phyloP scores from a whole-genome alignment of 371 early-diverging fungal genomes.

The Phascolomyces articulosus region DNA sequence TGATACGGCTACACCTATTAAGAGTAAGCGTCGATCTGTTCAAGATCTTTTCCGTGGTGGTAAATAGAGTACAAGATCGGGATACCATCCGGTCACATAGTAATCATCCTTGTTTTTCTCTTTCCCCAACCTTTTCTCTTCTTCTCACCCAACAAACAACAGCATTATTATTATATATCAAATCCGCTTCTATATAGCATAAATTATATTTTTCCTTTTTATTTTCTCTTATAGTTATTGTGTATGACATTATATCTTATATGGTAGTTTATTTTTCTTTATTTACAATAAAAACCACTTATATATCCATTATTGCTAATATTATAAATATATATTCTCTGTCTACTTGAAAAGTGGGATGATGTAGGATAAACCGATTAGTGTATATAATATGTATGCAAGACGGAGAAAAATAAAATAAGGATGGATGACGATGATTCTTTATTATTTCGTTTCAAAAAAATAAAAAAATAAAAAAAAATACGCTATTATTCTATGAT shows the following conservation, averaged over 20 bases:
- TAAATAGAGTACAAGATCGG: background rate
- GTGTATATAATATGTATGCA: background rate
- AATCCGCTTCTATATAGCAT: background rate
- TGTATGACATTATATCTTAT: slow-evolving; percentile 4
- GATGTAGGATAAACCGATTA: no score
- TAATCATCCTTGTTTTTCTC: no score
- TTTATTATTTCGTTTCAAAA: no score
- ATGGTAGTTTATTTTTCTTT: slow-evolving; percentile 1
- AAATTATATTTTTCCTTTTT: background rate
- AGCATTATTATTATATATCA: no score
- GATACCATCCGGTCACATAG: background rate
- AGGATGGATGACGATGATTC: no score
- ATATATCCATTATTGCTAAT: background rate
- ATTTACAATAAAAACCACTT: background rate
- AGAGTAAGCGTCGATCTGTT: slow-evolving; percentile 19
- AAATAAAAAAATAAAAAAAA: no score
- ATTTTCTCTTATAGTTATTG: background rate
- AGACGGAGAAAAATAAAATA: background rate
- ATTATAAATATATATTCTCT: background rate
- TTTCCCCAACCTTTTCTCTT: no score
- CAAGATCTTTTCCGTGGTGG: slow-evolving; percentile 16
- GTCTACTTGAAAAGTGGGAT: no score
- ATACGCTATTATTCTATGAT: no score
- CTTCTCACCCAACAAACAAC: background rate
- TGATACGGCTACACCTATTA: slow-evolving; percentile 2